Evolutionary conservation across 2,329 filamentous ascomycete genomes (phyloP).

Genomic region (Curvularia eragrostidis): DNA sequence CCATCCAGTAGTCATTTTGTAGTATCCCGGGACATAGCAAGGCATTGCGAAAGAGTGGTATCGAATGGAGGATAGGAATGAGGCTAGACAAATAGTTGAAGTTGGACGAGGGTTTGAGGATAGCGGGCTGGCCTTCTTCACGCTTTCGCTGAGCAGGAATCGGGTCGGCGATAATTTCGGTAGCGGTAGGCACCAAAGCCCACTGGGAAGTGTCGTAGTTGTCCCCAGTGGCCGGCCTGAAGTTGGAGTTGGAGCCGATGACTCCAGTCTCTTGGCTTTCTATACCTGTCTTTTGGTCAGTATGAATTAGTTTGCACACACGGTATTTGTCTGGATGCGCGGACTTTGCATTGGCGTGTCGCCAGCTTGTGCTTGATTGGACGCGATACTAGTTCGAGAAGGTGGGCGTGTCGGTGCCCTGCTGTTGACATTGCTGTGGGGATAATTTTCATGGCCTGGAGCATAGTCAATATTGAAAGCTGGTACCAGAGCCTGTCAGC

Average conservation of each 20-base stretch:
- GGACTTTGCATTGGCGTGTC: constrained; percentile 45
- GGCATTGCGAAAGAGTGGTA: constrained; percentile 65
- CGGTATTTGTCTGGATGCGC: constrained; percentile 11
- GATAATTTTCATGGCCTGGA: constrained; percentile 39
- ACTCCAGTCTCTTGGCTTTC: constrained; percentile 63
- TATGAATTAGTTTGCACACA: not conserved
- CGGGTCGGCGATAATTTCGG: constrained; percentile 61
- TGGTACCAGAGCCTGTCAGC: constrained; percentile 29
- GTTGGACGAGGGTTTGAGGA: constrained; percentile 63
- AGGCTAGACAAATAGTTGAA: constrained; percentile 63
- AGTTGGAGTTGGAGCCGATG: constrained; percentile 53
- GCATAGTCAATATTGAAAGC: constrained; percentile 48
- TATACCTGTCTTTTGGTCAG: constrained; percentile 40
- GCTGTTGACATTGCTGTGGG: constrained; percentile 41
- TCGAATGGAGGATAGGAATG: constrained; percentile 67
- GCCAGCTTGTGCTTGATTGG: constrained; percentile 38
- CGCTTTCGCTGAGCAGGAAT: constrained; percentile 57
- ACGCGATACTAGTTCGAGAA: constrained; percentile 43
- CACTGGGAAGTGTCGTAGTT: constrained; percentile 62
- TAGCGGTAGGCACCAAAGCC: constrained; percentile 61
- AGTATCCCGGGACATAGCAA: constrained; percentile 58
- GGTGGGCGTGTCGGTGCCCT: constrained; percentile 47
- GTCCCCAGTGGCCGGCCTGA: constrained; percentile 62
- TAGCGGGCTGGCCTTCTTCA: constrained; percentile 59
- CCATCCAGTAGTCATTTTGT: constrained; percentile 60